Base-by-base conservation (phyloP, 148 eudicot species). In the Polygonum aviculare region DNA sequence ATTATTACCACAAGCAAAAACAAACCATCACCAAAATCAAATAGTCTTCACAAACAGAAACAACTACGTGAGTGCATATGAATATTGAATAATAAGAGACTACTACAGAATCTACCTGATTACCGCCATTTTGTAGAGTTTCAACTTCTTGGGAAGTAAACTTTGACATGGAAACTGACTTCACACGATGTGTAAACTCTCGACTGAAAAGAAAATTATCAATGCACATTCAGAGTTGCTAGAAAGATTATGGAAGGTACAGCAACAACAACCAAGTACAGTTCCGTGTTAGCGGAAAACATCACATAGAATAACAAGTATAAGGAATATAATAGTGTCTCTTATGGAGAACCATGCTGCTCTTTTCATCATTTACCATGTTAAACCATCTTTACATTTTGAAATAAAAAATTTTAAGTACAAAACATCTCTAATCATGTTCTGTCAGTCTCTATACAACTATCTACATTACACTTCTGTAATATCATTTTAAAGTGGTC, bases 141-240 rank as follows among this genome's bases (percentile, higher is more conserved):
- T 92, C 98, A 79, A 94, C 98, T 89, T 94, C 98, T 79, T 90
- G 92, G 52, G 89, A 84, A 73, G 96, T 92, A 77, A 94, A 94
- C 79, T 94, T 94, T 69, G 97, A 85, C 97, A 94, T 92, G 65
- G 98, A 94, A 74, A 94, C 96, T 16, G 98, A 94, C 85, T 94
- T 94, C 78, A 94, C 98, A 54, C 97, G 97, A 69, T 94, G 98
- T 72, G 98, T 94, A 75, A 94, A 94, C 88, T 94, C 97, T 45
- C 97, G 98, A 71, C 98, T 92, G 97, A 6, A 54, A 77, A 21
- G 21, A 19, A 41, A 74, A 40, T 55, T 7, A 44, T 41, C 19
- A 4, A 4, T 44, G 15, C 38, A 76, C 72, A 62, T 62, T 45
- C 18, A 40, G 45, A 75, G 7, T 18, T 51, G 35, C 39, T 26